Percentiles rank a stretch among this genome's conserved stretches.
These are phyloP conservation scores for Haematococcus lacustris DNA, from an alignment of 139 green algal species.

Conservation along the genomic window DNA sequence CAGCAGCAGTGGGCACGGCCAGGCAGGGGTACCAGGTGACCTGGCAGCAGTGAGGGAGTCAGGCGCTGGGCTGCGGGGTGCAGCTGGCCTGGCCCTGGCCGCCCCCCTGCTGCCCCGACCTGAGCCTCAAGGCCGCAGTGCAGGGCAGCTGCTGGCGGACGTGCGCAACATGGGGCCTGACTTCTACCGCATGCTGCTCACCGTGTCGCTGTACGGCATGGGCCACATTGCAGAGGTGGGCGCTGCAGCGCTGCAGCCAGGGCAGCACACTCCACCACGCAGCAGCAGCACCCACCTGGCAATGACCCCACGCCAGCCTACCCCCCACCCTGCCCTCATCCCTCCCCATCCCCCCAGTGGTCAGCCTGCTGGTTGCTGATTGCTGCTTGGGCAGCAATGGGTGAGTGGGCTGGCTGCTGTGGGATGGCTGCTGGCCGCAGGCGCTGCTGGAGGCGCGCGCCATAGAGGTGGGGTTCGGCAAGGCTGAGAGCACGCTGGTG, in stretches of 20 bases:
- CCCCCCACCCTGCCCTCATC: no score
- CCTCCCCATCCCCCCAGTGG: no score
- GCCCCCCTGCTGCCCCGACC: slow-evolving; percentile 2
- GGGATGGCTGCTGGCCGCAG: no score
- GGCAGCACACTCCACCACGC: neutral
- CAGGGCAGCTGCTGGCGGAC: slow-evolving; percentile 16
- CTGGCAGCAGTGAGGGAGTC: neutral
- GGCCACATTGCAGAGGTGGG: slow-evolving; percentile 49
- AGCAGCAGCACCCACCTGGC: neutral
- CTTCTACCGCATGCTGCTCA: slow-evolving; percentile 50
- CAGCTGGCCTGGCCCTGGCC: neutral
- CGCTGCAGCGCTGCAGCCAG: neutral
- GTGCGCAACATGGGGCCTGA: slow-evolving; percentile 36
- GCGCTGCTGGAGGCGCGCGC: slow-evolving; percentile 29
- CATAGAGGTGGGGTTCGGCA: slow-evolving; percentile 57
- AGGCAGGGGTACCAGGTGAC: no score
- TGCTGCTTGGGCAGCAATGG: no score
- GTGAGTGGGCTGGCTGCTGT: no score
- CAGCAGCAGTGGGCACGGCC: slow-evolving; percentile 13
- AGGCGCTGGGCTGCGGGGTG: neutral
- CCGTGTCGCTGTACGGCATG: slow-evolving; percentile 40
- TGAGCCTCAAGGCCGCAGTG: slow-evolving; percentile 6
- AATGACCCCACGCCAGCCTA: neutral
- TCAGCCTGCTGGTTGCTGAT: no score
- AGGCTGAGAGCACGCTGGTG: slow-evolving; percentile 53